phyloP scores from a whole-genome alignment of 306 rosid genomes.

The Vigna mungo region DNA sequence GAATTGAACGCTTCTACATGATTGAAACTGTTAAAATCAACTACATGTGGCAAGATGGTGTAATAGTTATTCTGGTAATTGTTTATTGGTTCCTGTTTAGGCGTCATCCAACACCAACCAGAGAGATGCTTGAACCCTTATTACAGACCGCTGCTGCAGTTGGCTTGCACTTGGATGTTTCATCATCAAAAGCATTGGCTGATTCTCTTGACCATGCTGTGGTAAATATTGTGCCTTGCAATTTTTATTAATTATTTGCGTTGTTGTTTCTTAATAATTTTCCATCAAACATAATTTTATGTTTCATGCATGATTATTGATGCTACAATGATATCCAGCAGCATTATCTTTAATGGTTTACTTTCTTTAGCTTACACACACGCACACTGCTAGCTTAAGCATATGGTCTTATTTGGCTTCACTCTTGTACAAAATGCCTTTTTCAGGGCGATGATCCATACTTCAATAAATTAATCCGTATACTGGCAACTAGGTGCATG shows the following conservation, averaged over 20 bases:
- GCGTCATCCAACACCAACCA: constrained; percentile 93
- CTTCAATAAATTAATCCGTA: constrained; percentile 91
- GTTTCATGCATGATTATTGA: constrained; percentile 12
- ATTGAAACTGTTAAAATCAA: constrained; percentile 35
- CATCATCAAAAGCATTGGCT: constrained; percentile 93
- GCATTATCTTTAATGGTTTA: constrained; percentile 18
- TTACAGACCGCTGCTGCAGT: constrained; percentile 85
- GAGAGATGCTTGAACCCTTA: constrained; percentile 97
- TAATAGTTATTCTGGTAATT: constrained; percentile 37
- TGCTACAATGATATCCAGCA: constrained; percentile 1
- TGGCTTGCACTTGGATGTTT: constrained; percentile 87
- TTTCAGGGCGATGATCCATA: constrained; percentile 93
- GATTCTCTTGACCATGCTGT: constrained; percentile 96
- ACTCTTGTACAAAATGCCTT: neutral
- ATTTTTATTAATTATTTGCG: neutral
- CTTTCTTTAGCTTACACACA: neutral
- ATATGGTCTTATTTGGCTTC: constrained; percentile 22
- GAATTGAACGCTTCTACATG: constrained; percentile 2
- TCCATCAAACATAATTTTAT: constrained; percentile 22
- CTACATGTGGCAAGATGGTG: constrained; percentile 21
- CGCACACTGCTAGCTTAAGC: neutral
- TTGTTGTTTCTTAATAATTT: constrained; percentile 22
- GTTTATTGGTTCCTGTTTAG: constrained; percentile 53
- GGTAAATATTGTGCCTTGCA: constrained; percentile 52
- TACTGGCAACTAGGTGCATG: constrained; percentile 97